phyloP scores from a whole-genome alignment of 2,329 filamentous ascomycete species.

The Penicillium occitanis region DNA sequence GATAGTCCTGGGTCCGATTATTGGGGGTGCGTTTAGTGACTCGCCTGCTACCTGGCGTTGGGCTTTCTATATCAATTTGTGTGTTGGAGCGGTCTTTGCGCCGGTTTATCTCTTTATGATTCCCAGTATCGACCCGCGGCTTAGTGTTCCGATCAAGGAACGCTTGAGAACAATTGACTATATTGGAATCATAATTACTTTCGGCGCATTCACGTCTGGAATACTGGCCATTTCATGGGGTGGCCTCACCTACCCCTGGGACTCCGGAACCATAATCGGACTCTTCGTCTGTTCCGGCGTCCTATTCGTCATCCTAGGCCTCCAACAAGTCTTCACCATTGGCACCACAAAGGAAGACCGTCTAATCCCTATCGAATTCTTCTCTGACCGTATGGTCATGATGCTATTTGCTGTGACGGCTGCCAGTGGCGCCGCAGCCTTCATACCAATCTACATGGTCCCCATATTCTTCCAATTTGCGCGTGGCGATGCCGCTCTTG shows the following conservation, averaged over 20 bases:
- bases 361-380: constrained; percentile 53
- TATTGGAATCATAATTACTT: constrained; percentile 46
- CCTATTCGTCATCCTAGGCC: constrained; percentile 44
- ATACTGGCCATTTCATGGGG: constrained; percentile 54
- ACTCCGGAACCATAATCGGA: constrained; percentile 45
- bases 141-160: constrained; percentile 23
- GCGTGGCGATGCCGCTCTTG: constrained; percentile 38
- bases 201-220: constrained; percentile 41
- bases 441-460: constrained; percentile 51
- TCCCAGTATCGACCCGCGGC: constrained; percentile 27
- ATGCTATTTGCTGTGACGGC: constrained; percentile 47
- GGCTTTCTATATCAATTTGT: constrained; percentile 55
- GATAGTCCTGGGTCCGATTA: constrained; percentile 39
- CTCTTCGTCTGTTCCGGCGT: constrained; percentile 51
- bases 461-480: constrained; percentile 57
- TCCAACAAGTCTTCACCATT: constrained; percentile 46
- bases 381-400: constrained; percentile 35
- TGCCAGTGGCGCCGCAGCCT: constrained; percentile 38
- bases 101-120: constrained; percentile 49
- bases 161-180: constrained; percentile 42
- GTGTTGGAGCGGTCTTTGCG: constrained; percentile 44
- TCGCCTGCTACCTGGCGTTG: constrained; percentile 31
- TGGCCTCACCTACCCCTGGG: constrained; percentile 52
- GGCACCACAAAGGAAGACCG: constrained; percentile 47
- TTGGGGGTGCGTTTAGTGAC: constrained; percentile 39